Evolutionary conservation across 2,329 filamentous ascomycete genomes (phyloP).

Genomic region (Torrubiellomyces zombiae): DNA sequence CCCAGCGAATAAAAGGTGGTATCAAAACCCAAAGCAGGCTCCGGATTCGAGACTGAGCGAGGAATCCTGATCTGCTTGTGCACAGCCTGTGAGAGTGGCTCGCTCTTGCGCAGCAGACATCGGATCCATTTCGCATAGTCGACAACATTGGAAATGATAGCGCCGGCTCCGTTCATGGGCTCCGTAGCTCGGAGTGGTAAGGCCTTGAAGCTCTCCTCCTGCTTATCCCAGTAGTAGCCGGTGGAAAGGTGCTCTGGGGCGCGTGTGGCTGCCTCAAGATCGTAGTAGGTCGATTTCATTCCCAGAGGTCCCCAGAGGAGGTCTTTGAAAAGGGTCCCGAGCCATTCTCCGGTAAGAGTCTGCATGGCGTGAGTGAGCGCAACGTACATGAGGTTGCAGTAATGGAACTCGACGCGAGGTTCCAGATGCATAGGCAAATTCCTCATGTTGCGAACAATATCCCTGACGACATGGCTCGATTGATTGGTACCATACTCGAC

Average conservation of each 20-base stretch:
- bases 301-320: constrained; percentile 27
- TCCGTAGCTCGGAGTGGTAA: constrained; percentile 11
- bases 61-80: constrained; percentile 13
- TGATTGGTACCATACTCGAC: no score
- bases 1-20: constrained; percentile 3
- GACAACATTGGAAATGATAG: constrained; percentile 25
- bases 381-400: constrained; percentile 34
- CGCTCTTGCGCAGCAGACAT: constrained; percentile 20
- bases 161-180: constrained; percentile 22
- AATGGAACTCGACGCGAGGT: constrained; percentile 27
- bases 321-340: constrained; percentile 23
- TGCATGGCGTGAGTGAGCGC: constrained; percentile 29
- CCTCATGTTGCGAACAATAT: constrained; percentile 25
- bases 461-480: constrained; percentile 7
- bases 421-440: constrained; percentile 26
- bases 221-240: constrained; percentile 23
- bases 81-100: constrained; percentile 8
- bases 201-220: constrained; percentile 7
- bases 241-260: constrained; percentile 17
- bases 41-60: constrained; percentile 13
- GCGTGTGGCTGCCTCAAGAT: constrained; percentile 9
- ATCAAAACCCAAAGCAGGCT: constrained; percentile 5
- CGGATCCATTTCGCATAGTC: constrained; percentile 35
- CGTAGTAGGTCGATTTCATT: constrained; percentile 26
- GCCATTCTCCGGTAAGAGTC: constrained; percentile 17